Base-by-base conservation (phyloP, 495 filamentous ascomycete genomes). In the Collariella sp. region DNA sequence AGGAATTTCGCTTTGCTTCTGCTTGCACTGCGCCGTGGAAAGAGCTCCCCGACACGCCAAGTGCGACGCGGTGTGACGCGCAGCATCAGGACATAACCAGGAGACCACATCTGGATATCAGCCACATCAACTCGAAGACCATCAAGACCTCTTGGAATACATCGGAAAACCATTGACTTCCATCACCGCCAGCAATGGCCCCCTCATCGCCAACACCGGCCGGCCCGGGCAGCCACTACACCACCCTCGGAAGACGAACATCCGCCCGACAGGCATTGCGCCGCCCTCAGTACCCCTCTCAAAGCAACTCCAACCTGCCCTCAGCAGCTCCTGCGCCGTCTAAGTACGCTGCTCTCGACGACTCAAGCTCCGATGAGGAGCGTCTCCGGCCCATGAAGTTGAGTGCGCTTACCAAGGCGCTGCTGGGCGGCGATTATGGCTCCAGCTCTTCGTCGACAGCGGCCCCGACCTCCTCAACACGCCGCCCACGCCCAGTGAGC, bases 381-480 rank as follows among this genome's bases (percentile, higher is more conserved):
- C 74, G 79, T 7, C 80, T 79, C 19, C 74, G 82, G 22, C 85
- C 84, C 54, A 86, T 88, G 68, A 88, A 86, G 66, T 83, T 89
- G 61, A 89, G 86, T 61, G 87, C 87, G 33, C 77, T 86, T 34
- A 87, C 86, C 9, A 89, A 88, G 60, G 86, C 85, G 20, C 71
- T 91, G 12, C 71, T 91, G 7, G 82, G 85, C 51, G 83, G 84
- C 58, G 80, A 82, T 46, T 79, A 78, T 24, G 54, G 26, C 20
- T 59, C 62, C 0, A 52, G 56, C 10, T 55, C 46, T 5, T 44
- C 46, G 7, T 55, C 58, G 2, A 22, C 60, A 26, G 26, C 52
- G 45, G 9, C 13, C 6, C 54, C n/a, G 7, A 36, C 40, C 16
- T 4, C 16, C 31, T 3, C 6, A 13, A 18, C 50, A 15, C 50